Evolutionary conservation across 83 land plant genomes (phyloP).

Genomic region (Larix sibirica): DNA sequence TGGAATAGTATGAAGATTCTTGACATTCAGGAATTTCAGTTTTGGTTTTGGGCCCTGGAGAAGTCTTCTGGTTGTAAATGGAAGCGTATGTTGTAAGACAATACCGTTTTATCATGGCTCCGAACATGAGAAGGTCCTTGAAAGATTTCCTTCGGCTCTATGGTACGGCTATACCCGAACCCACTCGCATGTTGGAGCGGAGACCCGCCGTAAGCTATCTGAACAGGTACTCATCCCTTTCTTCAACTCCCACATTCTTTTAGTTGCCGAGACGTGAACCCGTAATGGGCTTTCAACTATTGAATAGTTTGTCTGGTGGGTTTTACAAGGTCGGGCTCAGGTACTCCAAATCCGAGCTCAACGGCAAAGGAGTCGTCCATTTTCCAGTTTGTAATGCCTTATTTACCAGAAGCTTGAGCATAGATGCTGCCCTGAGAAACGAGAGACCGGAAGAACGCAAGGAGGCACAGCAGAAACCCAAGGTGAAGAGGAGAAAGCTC

Average conservation of each 20-base stretch:
- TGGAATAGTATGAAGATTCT: no score
- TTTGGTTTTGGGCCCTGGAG: no score
- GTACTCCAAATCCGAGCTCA: neutral
- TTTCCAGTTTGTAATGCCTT: neutral
- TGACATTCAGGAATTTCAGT: no score
- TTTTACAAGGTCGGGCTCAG: conserved; percentile 1
- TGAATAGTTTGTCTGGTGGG: conserved; percentile 3
- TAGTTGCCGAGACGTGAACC: neutral
- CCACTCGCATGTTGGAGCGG: neutral
- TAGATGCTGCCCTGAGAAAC: neutral
- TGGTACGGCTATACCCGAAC: no score
- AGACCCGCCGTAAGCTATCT: neutral
- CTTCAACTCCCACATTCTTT: neutral
- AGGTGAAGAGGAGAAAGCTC: conserved; percentile 46
- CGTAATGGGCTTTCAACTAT: neutral
- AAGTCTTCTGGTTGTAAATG: no score
- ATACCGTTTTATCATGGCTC: neutral
- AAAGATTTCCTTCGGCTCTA: neutral
- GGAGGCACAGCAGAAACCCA: neutral
- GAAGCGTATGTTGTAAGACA: no score
- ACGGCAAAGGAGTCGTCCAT: neutral
- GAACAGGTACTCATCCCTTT: neutral
- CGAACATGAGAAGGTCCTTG: neutral
- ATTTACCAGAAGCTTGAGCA: neutral
- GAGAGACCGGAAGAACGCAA: neutral